These are phyloP conservation scores for Aspergillus costaricaensis DNA, from an alignment of 2,329 filamentous ascomycete genomes.

Conservation along the genomic window DNA sequence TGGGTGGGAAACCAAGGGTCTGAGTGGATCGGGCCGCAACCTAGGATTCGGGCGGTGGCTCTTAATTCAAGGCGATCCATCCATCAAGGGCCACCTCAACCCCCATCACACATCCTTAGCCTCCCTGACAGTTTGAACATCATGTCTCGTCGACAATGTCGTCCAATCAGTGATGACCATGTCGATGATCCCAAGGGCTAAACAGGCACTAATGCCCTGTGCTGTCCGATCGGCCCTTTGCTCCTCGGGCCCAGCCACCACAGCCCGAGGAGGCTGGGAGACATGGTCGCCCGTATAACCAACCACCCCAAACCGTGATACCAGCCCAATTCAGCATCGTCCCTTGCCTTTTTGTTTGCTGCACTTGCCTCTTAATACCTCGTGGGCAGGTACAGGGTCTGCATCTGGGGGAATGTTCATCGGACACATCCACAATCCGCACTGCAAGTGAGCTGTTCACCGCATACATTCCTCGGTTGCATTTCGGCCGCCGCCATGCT, in stretches of 20 bases:
- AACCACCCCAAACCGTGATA: slow-evolving; percentile 8
- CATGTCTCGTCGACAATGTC: neutral
- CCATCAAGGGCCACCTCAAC: neutral
- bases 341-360: slow-evolving; percentile 5
- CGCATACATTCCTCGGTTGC: slow-evolving; percentile 23
- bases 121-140: neutral
- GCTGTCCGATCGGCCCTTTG: neutral
- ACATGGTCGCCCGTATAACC: neutral
- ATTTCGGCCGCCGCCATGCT: slow-evolving; percentile 30
- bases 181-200: slow-evolving; percentile 3
- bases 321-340: slow-evolving; percentile 18
- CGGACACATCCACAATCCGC: slow-evolving; percentile 4
- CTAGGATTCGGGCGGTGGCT: neutral
- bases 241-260: neutral
- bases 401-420: slow-evolving; percentile 21
- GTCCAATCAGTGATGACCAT: slow-evolving; percentile 15
- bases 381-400: slow-evolving; percentile 8
- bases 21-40: slow-evolving; percentile 2
- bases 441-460: slow-evolving; percentile 21
- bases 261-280: slow-evolving; percentile 19
- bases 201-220: neutral
- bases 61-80: neutral
- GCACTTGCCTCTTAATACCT: slow-evolving; percentile 7
- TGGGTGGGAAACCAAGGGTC: neutral
- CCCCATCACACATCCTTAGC: neutral